Evolutionary conservation across 2,329 filamentous ascomycete species (phyloP), one percentile per base, ranked within the genome.

Genomic region (Pseudofabraea citricarpa): DNA sequence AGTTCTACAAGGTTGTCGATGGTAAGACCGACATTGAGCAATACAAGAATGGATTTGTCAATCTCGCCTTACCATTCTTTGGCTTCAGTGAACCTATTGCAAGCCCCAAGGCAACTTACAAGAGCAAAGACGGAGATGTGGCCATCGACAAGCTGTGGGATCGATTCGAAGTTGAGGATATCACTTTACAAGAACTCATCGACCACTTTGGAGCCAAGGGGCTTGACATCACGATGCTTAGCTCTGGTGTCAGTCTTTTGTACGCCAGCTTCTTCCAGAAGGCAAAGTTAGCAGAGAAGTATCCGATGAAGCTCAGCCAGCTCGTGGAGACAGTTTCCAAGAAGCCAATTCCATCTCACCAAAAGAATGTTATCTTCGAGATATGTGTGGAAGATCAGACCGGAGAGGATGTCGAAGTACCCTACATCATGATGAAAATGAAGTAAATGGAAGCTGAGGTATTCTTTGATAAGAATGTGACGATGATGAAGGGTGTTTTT

Each of bases 31-130:
- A 97, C 56, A 85, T 96, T 52, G 93, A 97, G 70, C 87, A 97
- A 68, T 98, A 94, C 82, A 97, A 97, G 79, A 98, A 98, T 62
- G 93, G 93, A 13, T 98, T 98, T 67, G 77, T 97, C 69, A 98
- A 98, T 70, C 71, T 98, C 54, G 93, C 93, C 2, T 72, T 98
- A 51, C 93, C 93, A 1, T 97, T 98, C 77, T 95, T 98, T 56
- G 91, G 91, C 29, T 98, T 98, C 77, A 95, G 89, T 60, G 93
- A 98, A 69, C 93, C 93, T 2, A 94, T 98, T 56, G 83, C 83
- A 5, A 95, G 89, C 56, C 89, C 90, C 22, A 97, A 96, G 77
- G 87, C 91, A 52, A 87, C 81, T 58, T 98, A 97, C 70, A 72
- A 82, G 61, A 86, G 89, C 18, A 84, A 83, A 41, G 69, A 87